A percentile compares a stretch with the other conserved stretches of the same genome.
phyloP scores from a whole-genome alignment of 1,284 basidiomycete species.

The Ustilago bromivora region DNA sequence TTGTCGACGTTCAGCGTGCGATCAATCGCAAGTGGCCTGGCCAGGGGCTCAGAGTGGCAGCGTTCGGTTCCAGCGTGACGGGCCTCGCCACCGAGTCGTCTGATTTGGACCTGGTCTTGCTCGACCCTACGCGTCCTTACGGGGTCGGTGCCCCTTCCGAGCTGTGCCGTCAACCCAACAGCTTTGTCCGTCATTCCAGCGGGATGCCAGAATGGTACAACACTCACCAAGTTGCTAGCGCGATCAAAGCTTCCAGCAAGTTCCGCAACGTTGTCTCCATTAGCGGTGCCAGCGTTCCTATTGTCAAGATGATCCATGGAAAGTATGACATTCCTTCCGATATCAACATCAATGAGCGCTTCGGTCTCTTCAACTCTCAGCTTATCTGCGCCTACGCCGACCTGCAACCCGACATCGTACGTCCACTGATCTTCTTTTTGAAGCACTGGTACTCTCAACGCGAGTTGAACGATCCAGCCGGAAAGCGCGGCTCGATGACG shows the following conservation, averaged over 20 bases:
- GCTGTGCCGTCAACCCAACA: slow-evolving; percentile 9
- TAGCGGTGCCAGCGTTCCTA: slow-evolving; percentile 52
- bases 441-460: slow-evolving; percentile 58
- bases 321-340: slow-evolving; percentile 46
- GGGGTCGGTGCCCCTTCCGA: slow-evolving; percentile 49
- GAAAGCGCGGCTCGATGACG: slow-evolving; percentile 40
- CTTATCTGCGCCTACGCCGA: slow-evolving; percentile 58
- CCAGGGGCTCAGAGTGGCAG: slow-evolving; percentile 42
- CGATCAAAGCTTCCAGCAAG: slow-evolving; percentile 19
- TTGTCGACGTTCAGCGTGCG: slow-evolving; percentile 47
- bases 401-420: slow-evolving; percentile 50
- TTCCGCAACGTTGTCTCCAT: slow-evolving; percentile 42
- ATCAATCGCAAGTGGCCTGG: slow-evolving; percentile 46
- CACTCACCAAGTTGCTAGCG: slow-evolving; percentile 31
- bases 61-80: slow-evolving; percentile 63
- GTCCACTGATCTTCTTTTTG: slow-evolving; percentile 59
- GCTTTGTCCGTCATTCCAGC: slow-evolving; percentile 8
- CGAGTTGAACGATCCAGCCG: slow-evolving; percentile 59
- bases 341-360: slow-evolving; percentile 64
- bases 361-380: slow-evolving; percentile 57
- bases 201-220: slow-evolving; percentile 56
- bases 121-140: slow-evolving; percentile 53
- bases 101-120: slow-evolving; percentile 59
- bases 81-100: slow-evolving; percentile 50
- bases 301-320: slow-evolving; percentile 58